Conservation (phyloP, 768 basidiomycete species). For the Trametes meyenii region DNA sequence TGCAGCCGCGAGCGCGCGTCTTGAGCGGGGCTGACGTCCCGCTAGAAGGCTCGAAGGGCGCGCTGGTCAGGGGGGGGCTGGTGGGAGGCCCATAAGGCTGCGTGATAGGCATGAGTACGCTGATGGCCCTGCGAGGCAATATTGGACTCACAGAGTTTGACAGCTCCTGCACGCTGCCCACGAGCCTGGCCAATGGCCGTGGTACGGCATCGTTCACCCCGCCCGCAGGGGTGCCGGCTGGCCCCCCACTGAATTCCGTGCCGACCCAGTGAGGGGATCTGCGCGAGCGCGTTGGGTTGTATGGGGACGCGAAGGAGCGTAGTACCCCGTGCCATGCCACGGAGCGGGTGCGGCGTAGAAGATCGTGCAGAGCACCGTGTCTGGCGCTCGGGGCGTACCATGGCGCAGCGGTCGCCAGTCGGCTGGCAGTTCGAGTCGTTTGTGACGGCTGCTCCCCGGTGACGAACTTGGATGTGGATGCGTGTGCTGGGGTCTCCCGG, state of each 20-base stretch:
- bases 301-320: not conserved
- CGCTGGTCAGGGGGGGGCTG: not conserved
- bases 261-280: conserved; percentile 3
- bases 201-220: too few relatives aligned
- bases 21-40: not conserved
- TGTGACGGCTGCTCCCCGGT: not conserved
- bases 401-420: too few relatives aligned
- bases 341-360: not conserved
- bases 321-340: not conserved
- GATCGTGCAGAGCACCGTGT: too few relatives aligned
- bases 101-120: conserved; percentile 13
- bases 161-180: not conserved
- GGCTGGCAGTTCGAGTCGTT: not conserved
- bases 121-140: conserved; percentile 11
- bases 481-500: too few relatives aligned
- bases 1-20: not conserved
- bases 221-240: too few relatives aligned
- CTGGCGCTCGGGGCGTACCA: too few relatives aligned
- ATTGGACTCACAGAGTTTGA: conserved; percentile 4
- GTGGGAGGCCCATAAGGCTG: conserved; percentile 2
- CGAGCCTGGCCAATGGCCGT: not conserved
- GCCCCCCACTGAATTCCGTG: not conserved
- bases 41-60: not conserved
- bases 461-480: not conserved
- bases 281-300: not conserved